Evolutionary conservation across 371 early-diverging fungal species (phyloP).

Genomic region (Mucor racemosus): DNA sequence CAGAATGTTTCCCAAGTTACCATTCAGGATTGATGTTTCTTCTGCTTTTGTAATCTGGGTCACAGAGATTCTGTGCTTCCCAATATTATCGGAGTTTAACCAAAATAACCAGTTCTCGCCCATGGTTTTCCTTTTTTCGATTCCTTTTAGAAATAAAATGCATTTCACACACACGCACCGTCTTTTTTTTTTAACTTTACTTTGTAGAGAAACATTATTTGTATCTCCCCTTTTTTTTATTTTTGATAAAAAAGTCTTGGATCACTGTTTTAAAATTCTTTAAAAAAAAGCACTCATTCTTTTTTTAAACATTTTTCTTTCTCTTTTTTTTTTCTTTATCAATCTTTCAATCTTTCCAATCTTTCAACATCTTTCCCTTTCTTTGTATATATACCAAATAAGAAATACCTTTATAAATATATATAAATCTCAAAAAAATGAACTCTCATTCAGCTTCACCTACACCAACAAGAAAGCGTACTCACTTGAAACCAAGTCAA

Average conservation of each 20-base stretch:
- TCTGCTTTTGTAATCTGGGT: slow-evolving; percentile 4
- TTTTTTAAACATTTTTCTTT: neutral
- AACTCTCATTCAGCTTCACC: slow-evolving; percentile 13
- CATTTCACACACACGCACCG: slow-evolving; percentile 1
- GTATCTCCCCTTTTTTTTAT: neutral
- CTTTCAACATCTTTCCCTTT: neutral
- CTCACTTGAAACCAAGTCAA: slow-evolving; percentile 37
- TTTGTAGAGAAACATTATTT: too few relatives aligned
- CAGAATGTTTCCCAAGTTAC: neutral
- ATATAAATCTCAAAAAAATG: slow-evolving; percentile 3
- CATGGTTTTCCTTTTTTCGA: neutral
- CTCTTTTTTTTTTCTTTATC: neutral
- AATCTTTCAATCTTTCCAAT: neutral
- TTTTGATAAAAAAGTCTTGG: neutral
- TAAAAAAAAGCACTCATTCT: neutral
- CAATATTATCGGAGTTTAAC: neutral
- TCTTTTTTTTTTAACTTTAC: neutral
- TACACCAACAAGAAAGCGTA: slow-evolving; percentile 40
- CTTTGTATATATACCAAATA: slow-evolving; percentile 3
- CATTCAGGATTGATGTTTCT: neutral
- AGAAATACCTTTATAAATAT: neutral
- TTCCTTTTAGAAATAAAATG: neutral
- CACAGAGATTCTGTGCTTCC: slow-evolving; percentile 4
- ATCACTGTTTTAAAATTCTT: neutral
- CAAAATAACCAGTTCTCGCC: neutral